phyloP scores from a whole-genome alignment of 192 early-diverging fungal genomes.

The Kickxella alabastrina region DNA sequence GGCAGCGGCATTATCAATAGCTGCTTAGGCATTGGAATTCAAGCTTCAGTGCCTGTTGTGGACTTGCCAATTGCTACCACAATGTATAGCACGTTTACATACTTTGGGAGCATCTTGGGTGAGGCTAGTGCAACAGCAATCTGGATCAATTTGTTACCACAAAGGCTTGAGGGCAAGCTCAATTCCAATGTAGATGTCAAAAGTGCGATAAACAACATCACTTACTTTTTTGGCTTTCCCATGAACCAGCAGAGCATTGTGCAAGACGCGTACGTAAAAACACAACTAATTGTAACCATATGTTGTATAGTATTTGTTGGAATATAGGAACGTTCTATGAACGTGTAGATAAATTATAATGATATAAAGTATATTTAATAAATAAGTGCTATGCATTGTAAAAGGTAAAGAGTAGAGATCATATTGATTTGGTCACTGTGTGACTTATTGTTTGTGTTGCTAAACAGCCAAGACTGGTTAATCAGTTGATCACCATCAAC shows the following conservation, averaged over 20 bases:
- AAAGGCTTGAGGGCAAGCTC: conserved; percentile 22
- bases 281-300: conserved; percentile 40
- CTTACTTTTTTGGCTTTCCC: conserved; percentile 41
- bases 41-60: conserved; percentile 25
- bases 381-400: too few species aligned
- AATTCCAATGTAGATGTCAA: conserved; percentile 16
- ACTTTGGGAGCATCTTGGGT: conserved; percentile 42
- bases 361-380: too few species aligned
- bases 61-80: conserved; percentile 46
- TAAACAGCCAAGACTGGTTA: too few species aligned
- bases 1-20: conserved; percentile 43
- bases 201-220: conserved; percentile 45
- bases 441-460: too few species aligned
- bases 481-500: too few species aligned
- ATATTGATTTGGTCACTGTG: too few species aligned
- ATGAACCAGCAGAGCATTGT: conserved; percentile 43
- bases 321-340: conserved; percentile 18
- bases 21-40: conserved; percentile 44
- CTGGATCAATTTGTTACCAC: conserved; percentile 43
- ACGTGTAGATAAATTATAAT: not conserved
- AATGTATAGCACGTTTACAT: conserved; percentile 43
- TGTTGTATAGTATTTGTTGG: conserved; percentile 42
- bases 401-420: too few species aligned
- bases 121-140: conserved; percentile 40
- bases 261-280: conserved; percentile 37